These are phyloP conservation scores for Parasarocladium wereldwijsianum DNA, from an alignment of 2,329 filamentous ascomycete genomes.

Conservation along the genomic window DNA sequence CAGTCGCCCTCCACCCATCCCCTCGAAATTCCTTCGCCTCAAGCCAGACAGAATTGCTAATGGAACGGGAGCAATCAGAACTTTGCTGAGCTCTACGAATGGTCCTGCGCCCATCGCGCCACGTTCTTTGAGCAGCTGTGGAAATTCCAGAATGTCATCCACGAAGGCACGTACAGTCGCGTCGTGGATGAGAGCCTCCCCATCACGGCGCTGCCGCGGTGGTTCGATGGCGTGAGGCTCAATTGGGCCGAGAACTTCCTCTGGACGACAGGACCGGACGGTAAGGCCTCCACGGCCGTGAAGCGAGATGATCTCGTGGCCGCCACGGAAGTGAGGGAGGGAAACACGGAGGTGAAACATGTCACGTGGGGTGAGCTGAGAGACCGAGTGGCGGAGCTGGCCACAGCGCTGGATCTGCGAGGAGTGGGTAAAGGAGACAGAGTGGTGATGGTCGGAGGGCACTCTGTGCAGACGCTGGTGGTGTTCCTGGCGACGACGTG, in stretches of 20 bases:
- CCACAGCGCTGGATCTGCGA: conserved; percentile 49
- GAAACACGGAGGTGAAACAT: conserved; percentile 36
- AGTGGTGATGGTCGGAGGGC: conserved; percentile 60
- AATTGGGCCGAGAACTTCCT: conserved; percentile 76
- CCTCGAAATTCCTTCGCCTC: neutral
- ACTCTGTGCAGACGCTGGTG: conserved; percentile 58
- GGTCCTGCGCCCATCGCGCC: conserved; percentile 45
- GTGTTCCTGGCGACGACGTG: conserved; percentile 56
- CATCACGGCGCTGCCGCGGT: conserved; percentile 58
- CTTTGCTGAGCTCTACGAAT: conserved; percentile 56
- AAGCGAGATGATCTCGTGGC: conserved; percentile 63
- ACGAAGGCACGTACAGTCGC: conserved; percentile 40
- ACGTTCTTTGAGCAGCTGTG: conserved; percentile 56
- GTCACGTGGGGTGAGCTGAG: conserved; percentile 57
- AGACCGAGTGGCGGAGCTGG: conserved; percentile 38
- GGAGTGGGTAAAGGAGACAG: conserved; percentile 61
- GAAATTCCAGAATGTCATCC: conserved; percentile 42
- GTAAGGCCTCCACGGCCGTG: conserved; percentile 31
- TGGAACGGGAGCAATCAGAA: conserved; percentile 24
- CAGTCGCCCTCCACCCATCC: conserved; percentile 5
- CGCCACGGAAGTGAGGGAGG: conserved; percentile 59
- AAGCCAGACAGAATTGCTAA: too few relatives aligned
- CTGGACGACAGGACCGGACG: conserved; percentile 32
- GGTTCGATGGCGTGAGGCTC: conserved; percentile 61
- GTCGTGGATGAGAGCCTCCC: conserved; percentile 56